Base-by-base conservation (phyloP, 768 basidiomycete genomes). In the Lentinula guzmanii region DNA sequence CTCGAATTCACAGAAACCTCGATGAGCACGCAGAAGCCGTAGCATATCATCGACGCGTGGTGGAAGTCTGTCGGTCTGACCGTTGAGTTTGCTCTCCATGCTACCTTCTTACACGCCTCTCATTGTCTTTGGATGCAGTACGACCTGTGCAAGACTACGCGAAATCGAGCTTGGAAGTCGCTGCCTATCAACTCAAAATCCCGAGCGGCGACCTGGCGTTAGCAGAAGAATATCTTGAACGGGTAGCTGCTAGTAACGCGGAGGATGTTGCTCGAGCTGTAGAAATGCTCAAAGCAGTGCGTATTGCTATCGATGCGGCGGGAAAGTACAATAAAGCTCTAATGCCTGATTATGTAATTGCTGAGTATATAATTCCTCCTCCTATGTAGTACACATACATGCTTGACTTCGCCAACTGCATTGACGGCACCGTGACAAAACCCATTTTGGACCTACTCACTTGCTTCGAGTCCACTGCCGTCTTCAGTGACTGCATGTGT, bases 131-230 rank as follows among this genome's bases (percentile, higher is more conserved):
- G 65, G 71, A n/a, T 46, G 16, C 21, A 86, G 89, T 79, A 45
- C 86, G 87, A 41, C 84, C 86, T 2, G 79, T 91, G 43, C 82
- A 83, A 64, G 92, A 95, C 66, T 90, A 89, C 70, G 86, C 92
- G 31, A 88, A 85, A 70, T 95, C 92, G n/a, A 84, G 87, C 65
- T 71, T 98, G 53, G 89, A 86, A 65, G 87, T 95, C 37, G 94
- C 94, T 15, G 87, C 90, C 61, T 86, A 90, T 67, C 85, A 94
- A 65, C 79, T 93, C 70, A 72, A 77, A 54, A 78, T 79, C 42
- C 76, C 85, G 50, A 79, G 83, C 56, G 86, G 87, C 28, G 84
- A 92, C 71, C 69, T 92, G n/a, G 66, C 71, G 35, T 75, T 94
- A 63, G 93, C 94, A 13, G 80, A 79, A 66, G 82, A 86, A 54